These are phyloP conservation scores for Odonthalia washingtoniensis DNA, from an alignment of 31 red algal species.

Conservation along the genomic window DNA sequence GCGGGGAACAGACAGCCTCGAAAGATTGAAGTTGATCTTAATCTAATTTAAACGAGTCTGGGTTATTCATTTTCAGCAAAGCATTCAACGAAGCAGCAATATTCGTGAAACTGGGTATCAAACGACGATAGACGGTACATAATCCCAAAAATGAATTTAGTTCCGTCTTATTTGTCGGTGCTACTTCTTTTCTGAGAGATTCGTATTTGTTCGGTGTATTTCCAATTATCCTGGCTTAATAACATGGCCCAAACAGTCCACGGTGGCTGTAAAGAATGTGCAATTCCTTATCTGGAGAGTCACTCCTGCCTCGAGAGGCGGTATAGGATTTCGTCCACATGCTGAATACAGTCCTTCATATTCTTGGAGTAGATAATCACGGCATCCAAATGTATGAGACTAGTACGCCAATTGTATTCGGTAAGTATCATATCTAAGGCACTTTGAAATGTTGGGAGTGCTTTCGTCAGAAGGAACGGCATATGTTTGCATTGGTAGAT, in stretches of 20 bases:
- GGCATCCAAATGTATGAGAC: constrained; percentile 51
- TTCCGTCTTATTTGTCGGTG: too few relatives aligned
- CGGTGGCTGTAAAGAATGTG: not conserved
- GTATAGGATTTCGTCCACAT: constrained; percentile 32
- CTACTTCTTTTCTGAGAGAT: too few relatives aligned
- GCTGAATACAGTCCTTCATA: constrained; percentile 25
- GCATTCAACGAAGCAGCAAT: too few relatives aligned
- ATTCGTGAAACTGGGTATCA: too few relatives aligned
- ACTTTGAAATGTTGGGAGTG: constrained; percentile 49
- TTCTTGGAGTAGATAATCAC: constrained; percentile 56
- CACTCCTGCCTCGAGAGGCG: not conserved
- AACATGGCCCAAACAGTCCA: constrained; percentile 35
- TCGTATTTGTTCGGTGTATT: too few relatives aligned
- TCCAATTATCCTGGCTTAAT: constrained; percentile 8
- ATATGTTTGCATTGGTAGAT: constrained; percentile 33
- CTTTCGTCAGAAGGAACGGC: constrained; percentile 45
- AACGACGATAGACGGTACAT: too few relatives aligned
- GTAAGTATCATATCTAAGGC: constrained; percentile 46
- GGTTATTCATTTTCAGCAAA: too few relatives aligned
- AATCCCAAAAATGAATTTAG: too few relatives aligned
- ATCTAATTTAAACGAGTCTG: too few relatives aligned
- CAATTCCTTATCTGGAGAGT: constrained; percentile 45
- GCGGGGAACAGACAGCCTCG: too few relatives aligned
- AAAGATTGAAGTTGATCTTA: too few relatives aligned
- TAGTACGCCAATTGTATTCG: constrained; percentile 7